Conservation (phyloP, 805 yeast species). For the Metschnikowia sp. region DNA sequence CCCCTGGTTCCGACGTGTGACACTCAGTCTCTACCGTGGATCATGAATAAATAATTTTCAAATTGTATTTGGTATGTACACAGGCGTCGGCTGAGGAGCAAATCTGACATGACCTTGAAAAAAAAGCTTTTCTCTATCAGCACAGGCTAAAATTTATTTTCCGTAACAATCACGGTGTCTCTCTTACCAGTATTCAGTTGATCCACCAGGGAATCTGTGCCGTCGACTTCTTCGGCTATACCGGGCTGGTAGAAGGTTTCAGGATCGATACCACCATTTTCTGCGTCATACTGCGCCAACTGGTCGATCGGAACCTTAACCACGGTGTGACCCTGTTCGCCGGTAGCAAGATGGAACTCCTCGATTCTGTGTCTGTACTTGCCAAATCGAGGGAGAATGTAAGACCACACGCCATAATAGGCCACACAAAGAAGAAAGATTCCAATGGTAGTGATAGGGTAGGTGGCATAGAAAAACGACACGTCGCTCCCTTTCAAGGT, state of each 20-base stretch:
- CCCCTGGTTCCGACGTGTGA: too few species aligned
- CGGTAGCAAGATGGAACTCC: slow-evolving; percentile 30
- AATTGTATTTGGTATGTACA: too few species aligned
- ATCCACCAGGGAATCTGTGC: not conserved
- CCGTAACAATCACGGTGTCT: slow-evolving; percentile 2
- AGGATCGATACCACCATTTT: slow-evolving; percentile 13
- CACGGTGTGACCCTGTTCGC: slow-evolving; percentile 39
- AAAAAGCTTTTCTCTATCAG: too few species aligned
- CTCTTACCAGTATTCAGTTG: not conserved
- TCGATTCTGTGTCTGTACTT: slow-evolving; percentile 30
- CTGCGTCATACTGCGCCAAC: slow-evolving; percentile 31
- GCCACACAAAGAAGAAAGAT: slow-evolving; percentile 27
- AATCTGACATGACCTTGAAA: too few species aligned
- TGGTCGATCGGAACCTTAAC: slow-evolving; percentile 31
- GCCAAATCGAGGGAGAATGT: slow-evolving; percentile 30
- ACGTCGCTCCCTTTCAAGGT: slow-evolving; percentile 40
- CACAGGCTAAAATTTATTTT: not conserved
- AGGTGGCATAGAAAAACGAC: slow-evolving; percentile 41
- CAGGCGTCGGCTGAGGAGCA: too few species aligned
- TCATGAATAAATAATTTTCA: too few species aligned
- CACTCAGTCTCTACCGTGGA: too few species aligned
- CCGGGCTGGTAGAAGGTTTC: slow-evolving; percentile 6
- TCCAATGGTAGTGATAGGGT: slow-evolving; percentile 38
- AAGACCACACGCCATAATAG: slow-evolving; percentile 38
- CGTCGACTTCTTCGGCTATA: not conserved